Base-by-base conservation (phyloP, 148 eudicot genomes). In the Rhododendron ferrugineum region DNA sequence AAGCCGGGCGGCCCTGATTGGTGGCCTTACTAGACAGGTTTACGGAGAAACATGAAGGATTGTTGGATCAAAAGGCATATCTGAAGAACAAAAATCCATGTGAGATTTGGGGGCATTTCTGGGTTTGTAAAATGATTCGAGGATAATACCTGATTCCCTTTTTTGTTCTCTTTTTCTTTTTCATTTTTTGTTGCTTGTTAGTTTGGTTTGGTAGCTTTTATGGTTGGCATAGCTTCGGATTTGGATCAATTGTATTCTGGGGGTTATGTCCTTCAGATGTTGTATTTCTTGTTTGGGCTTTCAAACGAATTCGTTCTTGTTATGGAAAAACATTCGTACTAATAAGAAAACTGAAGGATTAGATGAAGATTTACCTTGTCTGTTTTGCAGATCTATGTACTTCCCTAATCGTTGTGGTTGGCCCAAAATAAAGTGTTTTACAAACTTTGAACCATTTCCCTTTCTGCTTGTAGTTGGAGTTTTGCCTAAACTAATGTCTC, bases 1-100 rank as follows among this genome's bases (percentile, higher is more conserved):
- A 95, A 93, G 87, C 93, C 95, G 56, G 96, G 91, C 32, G 95
- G 90, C 16, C 88, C 88, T 86, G 95, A 94, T 50, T 90, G 90
- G 90, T 95, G 92, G 96, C 89, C 94, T 74, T 85, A 92, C 86
- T 90, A 93, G 87, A 81, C 28, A 23, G n/a, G 28, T n/a, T 54
- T 54, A 16, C 16, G 6, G 22, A 54, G 6, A 54, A 23, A 62
- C 3, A 9, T 10, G 32, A 64, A 64, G 32, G 30, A n/a, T 64
- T 20, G 26, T 64, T 22, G 64, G 32, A 26, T 64, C 14, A 9
- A 8, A 9, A 8, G 26, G 72, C 72, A 10, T 64, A n/a, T 64
- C 72, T 2, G 72, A 64, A 64, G 72, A n/a, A 64, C 40, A 32
- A 30, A 32, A 32, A 3, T 68, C 15, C 37, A 32, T 32, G 0